Evolutionary conservation across 140 eudicot genomes (phyloP).

Genomic region (Cichorium intybus): DNA sequence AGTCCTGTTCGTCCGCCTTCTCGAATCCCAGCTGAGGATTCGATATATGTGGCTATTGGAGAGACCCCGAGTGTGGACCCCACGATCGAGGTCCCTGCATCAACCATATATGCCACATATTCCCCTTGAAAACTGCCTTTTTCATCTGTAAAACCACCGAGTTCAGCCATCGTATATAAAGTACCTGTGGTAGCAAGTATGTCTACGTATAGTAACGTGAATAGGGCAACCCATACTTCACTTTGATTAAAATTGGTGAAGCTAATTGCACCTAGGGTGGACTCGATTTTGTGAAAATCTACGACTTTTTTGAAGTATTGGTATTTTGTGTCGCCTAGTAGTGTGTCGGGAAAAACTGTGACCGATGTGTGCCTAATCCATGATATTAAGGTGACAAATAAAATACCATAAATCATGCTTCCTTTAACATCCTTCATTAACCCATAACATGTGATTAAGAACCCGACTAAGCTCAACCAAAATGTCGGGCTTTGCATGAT

Average conservation of each 20-base stretch:
- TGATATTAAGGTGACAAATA: constrained; percentile 63
- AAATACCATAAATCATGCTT: constrained; percentile 78
- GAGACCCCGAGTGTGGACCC: constrained; percentile 85
- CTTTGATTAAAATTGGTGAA: constrained; percentile 54
- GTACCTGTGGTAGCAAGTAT: constrained; percentile 87
- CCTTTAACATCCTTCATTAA: constrained; percentile 76
- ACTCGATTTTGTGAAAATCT: constrained; percentile 65
- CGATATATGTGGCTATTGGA: constrained; percentile 70
- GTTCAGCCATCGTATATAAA: constrained; percentile 79
- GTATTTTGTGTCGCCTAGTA: constrained; percentile 54
- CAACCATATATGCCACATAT: constrained; percentile 82
- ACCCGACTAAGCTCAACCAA: constrained; percentile 72
- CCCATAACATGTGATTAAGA: constrained; percentile 62
- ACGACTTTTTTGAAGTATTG: constrained; percentile 68
- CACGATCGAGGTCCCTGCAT: constrained; percentile 77
- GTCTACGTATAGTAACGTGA: constrained; percentile 74
- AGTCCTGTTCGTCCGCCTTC: constrained; percentile 92
- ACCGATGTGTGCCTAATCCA: constrained; percentile 78
- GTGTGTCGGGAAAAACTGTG: constrained; percentile 67
- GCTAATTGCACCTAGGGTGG: constrained; percentile 73
- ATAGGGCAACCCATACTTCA: constrained; percentile 79
- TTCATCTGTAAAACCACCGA: constrained; percentile 55
- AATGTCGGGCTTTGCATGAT: constrained; percentile 76
- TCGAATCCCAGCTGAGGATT: constrained; percentile 80
- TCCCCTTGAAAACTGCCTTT: constrained; percentile 72